Conservation (phyloP, 495 filamentous ascomycete genomes). For the Hypoxylon cercidicola region DNA sequence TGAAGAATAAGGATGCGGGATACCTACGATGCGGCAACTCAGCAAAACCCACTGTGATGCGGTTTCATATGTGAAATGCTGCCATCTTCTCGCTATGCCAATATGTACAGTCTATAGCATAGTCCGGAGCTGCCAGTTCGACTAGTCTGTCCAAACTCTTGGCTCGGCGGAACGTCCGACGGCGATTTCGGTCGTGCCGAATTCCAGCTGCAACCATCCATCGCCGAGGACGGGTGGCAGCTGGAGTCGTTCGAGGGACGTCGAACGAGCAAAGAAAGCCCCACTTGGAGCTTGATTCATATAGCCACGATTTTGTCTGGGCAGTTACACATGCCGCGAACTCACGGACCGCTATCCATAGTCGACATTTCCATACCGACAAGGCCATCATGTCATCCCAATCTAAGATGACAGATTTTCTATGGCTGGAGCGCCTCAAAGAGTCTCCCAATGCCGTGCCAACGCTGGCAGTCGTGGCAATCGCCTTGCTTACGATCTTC, state of each 20-base stretch:
- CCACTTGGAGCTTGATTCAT: slow-evolving; percentile 9
- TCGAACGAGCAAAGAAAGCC: not conserved
- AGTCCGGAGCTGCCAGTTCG: not conserved
- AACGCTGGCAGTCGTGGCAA: slow-evolving; percentile 1
- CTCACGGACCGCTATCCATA: not conserved
- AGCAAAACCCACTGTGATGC: not conserved
- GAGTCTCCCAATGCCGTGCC: slow-evolving; percentile 2
- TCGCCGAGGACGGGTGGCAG: not conserved
- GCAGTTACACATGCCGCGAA: not conserved
- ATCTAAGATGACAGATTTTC: slow-evolving; percentile 2
- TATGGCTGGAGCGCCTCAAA: slow-evolving; percentile 11
- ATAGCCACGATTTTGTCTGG: slow-evolving; percentile 1
- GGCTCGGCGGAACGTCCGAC: slow-evolving; percentile 4
- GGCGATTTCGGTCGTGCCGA: not conserved
- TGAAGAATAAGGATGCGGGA: not conserved
- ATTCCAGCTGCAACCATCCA: slow-evolving; percentile 1
- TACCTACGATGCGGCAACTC: not conserved
- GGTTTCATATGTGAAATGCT: not conserved
- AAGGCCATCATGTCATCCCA: slow-evolving; percentile 14
- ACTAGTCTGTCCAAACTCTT: not conserved
- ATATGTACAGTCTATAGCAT: not conserved
- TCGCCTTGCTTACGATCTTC: not conserved
- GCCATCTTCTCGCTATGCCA: not conserved
- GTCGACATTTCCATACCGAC: not conserved
- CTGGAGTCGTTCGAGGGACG: not conserved